These are phyloP conservation scores for Boletus fagicola DNA, from an alignment of 768 basidiomycete genomes.

Conservation along the genomic window DNA sequence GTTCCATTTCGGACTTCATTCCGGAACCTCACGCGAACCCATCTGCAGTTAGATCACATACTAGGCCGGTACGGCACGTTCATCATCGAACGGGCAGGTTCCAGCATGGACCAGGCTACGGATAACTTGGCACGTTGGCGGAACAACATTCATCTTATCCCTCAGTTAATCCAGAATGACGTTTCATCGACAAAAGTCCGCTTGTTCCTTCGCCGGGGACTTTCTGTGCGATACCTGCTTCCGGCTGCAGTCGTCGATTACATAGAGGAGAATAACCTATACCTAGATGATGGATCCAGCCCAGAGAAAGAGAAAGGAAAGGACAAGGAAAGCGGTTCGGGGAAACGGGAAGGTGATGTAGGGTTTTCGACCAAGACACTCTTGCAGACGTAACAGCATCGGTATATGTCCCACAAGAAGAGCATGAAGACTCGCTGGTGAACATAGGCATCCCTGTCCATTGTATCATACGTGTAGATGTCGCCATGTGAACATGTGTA, in stretches of 20 bases:
- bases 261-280: constrained; percentile 81
- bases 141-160: constrained; percentile 85
- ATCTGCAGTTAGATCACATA: constrained; percentile 87
- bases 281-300: constrained; percentile 55
- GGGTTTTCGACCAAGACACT: constrained; percentile 9
- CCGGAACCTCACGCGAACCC: constrained; percentile 11
- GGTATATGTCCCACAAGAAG: background rate
- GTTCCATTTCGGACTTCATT: constrained; percentile 7
- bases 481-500: background rate
- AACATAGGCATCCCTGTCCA: background rate
- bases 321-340: constrained; percentile 30
- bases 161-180: constrained; percentile 95
- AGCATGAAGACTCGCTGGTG: background rate
- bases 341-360: constrained; percentile 30
- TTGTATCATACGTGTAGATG: constrained; percentile 2
- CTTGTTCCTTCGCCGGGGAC: constrained; percentile 72
- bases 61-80: constrained; percentile 91
- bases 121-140: constrained; percentile 74
- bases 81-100: constrained; percentile 93
- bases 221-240: constrained; percentile 86
- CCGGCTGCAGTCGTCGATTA: constrained; percentile 92
- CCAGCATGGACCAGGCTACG: constrained; percentile 82
- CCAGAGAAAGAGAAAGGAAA: constrained; percentile 40
- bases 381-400: constrained; percentile 6
- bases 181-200: constrained; percentile 94